Base-by-base conservation (phyloP, 2,329 filamentous ascomycete species). In the Aureobasidium sp. region DNA sequence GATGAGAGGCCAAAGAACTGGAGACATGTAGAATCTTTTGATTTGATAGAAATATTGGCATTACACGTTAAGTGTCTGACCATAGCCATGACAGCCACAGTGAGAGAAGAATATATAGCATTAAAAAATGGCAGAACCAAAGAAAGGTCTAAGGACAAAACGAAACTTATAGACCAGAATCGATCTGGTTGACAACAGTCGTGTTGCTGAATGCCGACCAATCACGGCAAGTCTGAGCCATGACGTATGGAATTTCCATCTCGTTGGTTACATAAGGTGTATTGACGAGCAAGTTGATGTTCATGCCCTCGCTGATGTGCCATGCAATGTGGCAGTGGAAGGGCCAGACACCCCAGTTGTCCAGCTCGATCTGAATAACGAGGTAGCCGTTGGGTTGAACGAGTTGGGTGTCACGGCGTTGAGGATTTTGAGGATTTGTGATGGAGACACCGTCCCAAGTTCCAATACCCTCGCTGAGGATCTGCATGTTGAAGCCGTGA, bases 291-390 rank as follows among this genome's bases (percentile, higher is more conserved):
- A 72, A 54, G 33, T 69, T 71, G 25, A 71, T 61, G 59, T 69
- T 70, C 15, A 71, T 38, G 3, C 70, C 70, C 6, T 64, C 65
- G 4, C 61, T 64, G 11, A 72, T 66, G 54, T 73, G 70, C 67
- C 68, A 71, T 0, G 71, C 72, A 17, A 72, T 67, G 67, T 47
- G 55, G 55, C 66, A 66, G 23, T 65, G 63, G 61, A 64, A 65
- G 1, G 78, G 76, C 79, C 80, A 83, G 2, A 81, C 69, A 3
- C 80, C 80, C 3, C 79, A 79, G 64, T 82, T 82, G 60, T 82
- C 78, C 7, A 74, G 69, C 10, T 69, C 64, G 67, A 77, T 78
- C 35, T 81, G 79, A 1, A 78, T 64, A 42, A 70, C 75, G 40
- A 75, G 66, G 62, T 71, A 70, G 1, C 65, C 65, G 35, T 63